phyloP scores from a whole-genome alignment of 345 rosid species.

The Noccaea caerulescens region DNA sequence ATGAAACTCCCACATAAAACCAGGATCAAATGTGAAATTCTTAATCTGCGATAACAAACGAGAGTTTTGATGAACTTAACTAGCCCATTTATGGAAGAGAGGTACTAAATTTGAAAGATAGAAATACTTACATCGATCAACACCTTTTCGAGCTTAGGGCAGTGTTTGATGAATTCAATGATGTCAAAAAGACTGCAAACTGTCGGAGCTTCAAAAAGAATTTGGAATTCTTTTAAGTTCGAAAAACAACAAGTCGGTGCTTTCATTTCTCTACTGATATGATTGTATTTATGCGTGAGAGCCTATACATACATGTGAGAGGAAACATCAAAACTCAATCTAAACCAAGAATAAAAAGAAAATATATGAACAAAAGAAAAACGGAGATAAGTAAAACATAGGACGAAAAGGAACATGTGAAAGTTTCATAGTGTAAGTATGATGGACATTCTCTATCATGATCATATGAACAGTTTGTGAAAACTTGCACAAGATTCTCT shows the following conservation, averaged over 20 bases:
- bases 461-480: too few relatives aligned
- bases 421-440: too few relatives aligned
- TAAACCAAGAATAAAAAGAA: background rate
- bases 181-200: constrained; percentile 25
- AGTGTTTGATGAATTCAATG: constrained; percentile 10
- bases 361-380: background rate
- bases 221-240: constrained; percentile 1
- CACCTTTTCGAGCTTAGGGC: constrained; percentile 15
- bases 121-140: constrained; percentile 21
- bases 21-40: constrained; percentile 25
- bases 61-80: background rate
- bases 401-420: too few relatives aligned
- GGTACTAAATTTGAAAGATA: background rate
- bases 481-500: too few relatives aligned
- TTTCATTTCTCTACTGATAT: background rate
- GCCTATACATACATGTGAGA: background rate
- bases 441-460: too few relatives aligned
- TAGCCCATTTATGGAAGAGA: background rate
- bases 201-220: constrained; percentile 18
- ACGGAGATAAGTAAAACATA: background rate
- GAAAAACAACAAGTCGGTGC: background rate
- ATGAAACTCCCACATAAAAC: background rate
- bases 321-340: background rate
- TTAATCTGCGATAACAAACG: constrained; percentile 23
- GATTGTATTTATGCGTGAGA: background rate